Base-by-base conservation (phyloP, 2,329 filamentous ascomycete genomes). In the Alternaria burnsii region DNA sequence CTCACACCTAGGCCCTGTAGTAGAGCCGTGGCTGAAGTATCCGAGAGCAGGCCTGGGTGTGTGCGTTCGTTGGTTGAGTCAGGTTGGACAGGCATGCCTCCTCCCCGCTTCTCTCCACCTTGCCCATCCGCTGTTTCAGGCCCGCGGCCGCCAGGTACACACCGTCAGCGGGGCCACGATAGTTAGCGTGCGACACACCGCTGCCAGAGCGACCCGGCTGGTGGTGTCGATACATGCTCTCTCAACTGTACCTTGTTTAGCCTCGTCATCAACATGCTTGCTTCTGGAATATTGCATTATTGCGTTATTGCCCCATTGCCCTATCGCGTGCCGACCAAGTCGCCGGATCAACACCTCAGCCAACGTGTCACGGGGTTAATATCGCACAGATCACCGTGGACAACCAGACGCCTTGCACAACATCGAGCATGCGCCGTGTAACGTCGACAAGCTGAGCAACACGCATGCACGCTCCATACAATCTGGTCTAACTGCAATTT, bases 101-200 rank as follows among this genome's bases (percentile, higher is more conserved):
- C 61, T 61, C 63, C 59, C 65, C 62, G 67, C 67, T 63, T 36
- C 57, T 63, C 63, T 61, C 65, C 62, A 62, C 61, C 59, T 59
- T 58, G 59, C 61, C 40, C 62, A 59, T 62, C 69, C 65, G 64
- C 63, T 60, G 70, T 72, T 74, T 74, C 72, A 73, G 64, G 62
- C 50, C 58, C 48, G 52, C 34, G 57, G 60, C 58, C 59, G 58
- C 53, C 59, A 67, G 57, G 62, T 48, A 65, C 66, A 66, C 44
- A 52, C 59, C 46, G 52, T 55, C 58, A 62, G 62, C 50, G 59
- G 56, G 42, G 56, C 59, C 52, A 36, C 50, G 56, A 26, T 20
- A 24, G 6, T 20, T 65, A 63, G 60, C 54, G 58, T 71, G 69
- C 66, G 63, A 72, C 70, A 71, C 70, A 71, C 67, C 68, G 67